Evolutionary conservation across 106 monocot species (phyloP).

Genomic region (Dendrobium huoshanense): DNA sequence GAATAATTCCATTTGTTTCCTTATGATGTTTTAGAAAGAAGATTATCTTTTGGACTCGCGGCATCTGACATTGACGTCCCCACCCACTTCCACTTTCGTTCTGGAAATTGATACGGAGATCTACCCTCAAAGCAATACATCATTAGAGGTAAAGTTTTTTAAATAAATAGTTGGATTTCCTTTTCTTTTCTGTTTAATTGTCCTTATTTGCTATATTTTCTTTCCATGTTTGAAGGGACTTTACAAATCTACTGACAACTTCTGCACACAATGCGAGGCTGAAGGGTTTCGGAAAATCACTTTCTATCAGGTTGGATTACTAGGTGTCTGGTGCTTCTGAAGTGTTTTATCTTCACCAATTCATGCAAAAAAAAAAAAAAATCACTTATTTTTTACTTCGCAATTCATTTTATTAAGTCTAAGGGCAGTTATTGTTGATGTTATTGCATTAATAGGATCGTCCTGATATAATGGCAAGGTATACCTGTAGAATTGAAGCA

Average conservation of each 20-base stretch:
- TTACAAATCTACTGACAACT: conserved; percentile 79
- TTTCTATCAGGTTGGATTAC: conserved; percentile 72
- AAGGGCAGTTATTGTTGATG: not conserved
- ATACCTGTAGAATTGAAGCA: conserved; percentile 91
- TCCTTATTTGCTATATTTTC: conserved; percentile 7
- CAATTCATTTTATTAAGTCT: not conserved
- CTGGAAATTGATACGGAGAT: conserved; percentile 92
- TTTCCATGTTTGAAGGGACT: conserved; percentile 61
- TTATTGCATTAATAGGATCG: conserved; percentile 55
- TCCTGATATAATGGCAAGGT: conserved; percentile 95
- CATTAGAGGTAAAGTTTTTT: conserved; percentile 72
- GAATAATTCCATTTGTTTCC: not conserved
- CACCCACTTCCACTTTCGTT: conserved; percentile 54
- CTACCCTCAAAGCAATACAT: conserved; percentile 87
- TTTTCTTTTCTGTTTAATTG: not conserved
- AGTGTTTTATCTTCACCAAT: not conserved
- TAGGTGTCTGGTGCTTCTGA: not conserved
- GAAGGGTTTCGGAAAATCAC: conserved; percentile 97
- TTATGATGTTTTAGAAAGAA: conserved; percentile 38
- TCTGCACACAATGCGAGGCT: conserved; percentile 98
- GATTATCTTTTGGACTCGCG: conserved; percentile 47
- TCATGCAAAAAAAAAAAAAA: not conserved
- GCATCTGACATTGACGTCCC: conserved; percentile 57
- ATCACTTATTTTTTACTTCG: not conserved
- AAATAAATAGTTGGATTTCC: not conserved